Percentiles rank a stretch among this genome's conserved stretches.
Evolutionary conservation across 1,284 basidiomycete species (phyloP).

Genomic region (Apiotrichum gracile): DNA sequence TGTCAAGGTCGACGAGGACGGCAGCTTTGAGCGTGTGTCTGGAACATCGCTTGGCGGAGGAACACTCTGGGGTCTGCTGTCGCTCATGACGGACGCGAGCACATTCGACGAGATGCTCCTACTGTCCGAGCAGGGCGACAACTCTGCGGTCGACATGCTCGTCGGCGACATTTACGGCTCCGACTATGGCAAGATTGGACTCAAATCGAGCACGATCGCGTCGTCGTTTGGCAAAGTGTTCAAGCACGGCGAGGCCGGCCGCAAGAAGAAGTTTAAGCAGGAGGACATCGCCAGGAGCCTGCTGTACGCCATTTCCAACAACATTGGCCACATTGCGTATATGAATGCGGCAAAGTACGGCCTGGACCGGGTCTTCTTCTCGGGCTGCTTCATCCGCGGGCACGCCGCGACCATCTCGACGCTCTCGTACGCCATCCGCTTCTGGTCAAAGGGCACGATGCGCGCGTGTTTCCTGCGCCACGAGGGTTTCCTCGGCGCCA

Average conservation of each 20-base stretch:
- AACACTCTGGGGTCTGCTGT: slow-evolving; percentile 96
- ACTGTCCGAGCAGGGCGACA: slow-evolving; percentile 88
- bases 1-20: slow-evolving; percentile 94
- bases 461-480: slow-evolving; percentile 93
- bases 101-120: slow-evolving; percentile 95
- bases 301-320: slow-evolving; percentile 95
- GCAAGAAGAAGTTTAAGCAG: slow-evolving; percentile 70
- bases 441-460: slow-evolving; percentile 99
- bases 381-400: slow-evolving; percentile 97
- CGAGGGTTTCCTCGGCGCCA: slow-evolving; percentile 92
- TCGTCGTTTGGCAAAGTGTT: slow-evolving; percentile 99
- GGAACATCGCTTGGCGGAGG: slow-evolving; percentile 98
- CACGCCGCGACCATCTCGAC: slow-evolving; percentile 97
- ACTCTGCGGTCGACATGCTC: slow-evolving; percentile 93
- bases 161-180: slow-evolving; percentile 98
- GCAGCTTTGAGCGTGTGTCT: slow-evolving; percentile 90
- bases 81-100: slow-evolving; percentile 88
- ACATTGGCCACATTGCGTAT: slow-evolving; percentile 99
- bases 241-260: slow-evolving; percentile 57
- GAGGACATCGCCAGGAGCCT: slow-evolving; percentile 94
- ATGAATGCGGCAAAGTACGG: slow-evolving; percentile 99
- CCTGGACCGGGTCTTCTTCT: slow-evolving; percentile 95
- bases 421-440: slow-evolving; percentile 96
- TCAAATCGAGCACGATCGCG: slow-evolving; percentile 96
- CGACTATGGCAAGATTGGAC: slow-evolving; percentile 85